Conservation (phyloP, 257 asterid species). For the Solanum infundibuliforme region DNA sequence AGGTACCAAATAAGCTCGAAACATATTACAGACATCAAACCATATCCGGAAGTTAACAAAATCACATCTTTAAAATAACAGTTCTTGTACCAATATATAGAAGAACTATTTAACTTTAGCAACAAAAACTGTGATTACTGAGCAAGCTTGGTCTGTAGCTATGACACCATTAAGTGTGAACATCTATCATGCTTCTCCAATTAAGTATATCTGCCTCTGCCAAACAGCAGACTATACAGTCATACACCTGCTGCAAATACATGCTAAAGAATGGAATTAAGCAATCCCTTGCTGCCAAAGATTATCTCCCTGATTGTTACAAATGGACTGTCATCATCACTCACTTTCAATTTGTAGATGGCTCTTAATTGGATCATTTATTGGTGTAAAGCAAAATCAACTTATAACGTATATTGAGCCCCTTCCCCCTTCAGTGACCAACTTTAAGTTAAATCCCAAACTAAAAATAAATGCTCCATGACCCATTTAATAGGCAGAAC, state of each 20-base stretch:
- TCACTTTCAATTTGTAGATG: not conserved
- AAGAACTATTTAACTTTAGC: not conserved
- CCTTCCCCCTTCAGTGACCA: not conserved
- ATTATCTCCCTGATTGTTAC: not conserved
- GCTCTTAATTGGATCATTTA: not conserved
- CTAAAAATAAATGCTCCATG: not conserved
- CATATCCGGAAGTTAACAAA: not conserved
- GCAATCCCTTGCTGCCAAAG: not conserved
- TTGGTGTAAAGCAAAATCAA: not conserved
- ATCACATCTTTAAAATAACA: not conserved
- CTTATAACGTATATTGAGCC: not conserved
- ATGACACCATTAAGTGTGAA: not conserved
- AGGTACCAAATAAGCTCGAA: not conserved
- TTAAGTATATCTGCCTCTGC: not conserved
- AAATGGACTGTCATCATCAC: not conserved
- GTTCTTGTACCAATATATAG: not conserved
- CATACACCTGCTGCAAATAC: not conserved
- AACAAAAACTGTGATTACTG: not conserved
- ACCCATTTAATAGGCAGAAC: not conserved
- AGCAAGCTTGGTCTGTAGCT: not conserved
- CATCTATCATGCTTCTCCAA: not conserved
- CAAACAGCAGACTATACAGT: not conserved
- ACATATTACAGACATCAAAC: not conserved
- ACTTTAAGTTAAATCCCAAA: not conserved
- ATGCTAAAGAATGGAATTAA: not conserved